Percentiles rank a stretch among this genome's conserved stretches.
Evolutionary conservation across 2,329 filamentous ascomycete genomes (phyloP).

Genomic region (Exophiala lecanii-corni): DNA sequence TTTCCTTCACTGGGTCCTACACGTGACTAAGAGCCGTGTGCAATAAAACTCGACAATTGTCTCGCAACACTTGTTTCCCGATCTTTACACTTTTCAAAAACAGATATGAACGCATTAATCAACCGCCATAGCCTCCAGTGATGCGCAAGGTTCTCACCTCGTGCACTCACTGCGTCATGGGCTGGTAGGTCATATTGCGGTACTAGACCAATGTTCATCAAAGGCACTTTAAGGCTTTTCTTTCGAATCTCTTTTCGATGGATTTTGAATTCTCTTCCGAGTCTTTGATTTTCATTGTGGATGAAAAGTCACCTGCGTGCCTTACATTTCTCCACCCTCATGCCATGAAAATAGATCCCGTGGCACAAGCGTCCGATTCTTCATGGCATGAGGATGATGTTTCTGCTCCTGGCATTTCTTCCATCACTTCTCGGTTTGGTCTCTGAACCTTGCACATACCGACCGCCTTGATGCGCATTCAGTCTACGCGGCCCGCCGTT

Average conservation of each 20-base stretch:
- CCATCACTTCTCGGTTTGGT: not conserved
- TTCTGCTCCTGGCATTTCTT: not conserved
- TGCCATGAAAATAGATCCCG: no score
- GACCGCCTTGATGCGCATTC: no score
- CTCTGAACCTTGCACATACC: no score
- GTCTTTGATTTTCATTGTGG: slow-evolving; percentile 2
- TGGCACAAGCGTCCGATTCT: no score
- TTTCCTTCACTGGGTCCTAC: no score
- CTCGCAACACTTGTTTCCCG: no score
- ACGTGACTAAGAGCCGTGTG: no score
- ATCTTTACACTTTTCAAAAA: slow-evolving; percentile 14
- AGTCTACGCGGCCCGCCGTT: not conserved
- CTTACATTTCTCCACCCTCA: slow-evolving; percentile 6
- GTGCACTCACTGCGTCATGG: slow-evolving; percentile 4
- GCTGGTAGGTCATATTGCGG: slow-evolving; percentile 19
- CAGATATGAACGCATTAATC: slow-evolving; percentile 18
- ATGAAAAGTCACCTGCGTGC: slow-evolving; percentile 16
- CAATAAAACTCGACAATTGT: no score
- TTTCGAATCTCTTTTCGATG: slow-evolving; percentile 2
- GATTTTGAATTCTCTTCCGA: not conserved
- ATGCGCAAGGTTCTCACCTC: no score
- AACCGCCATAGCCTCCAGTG: slow-evolving; percentile 17
- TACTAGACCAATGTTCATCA: no score
- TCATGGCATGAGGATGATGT: no score
- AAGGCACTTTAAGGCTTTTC: slow-evolving; percentile 9